Evolutionary conservation across 116 monocot genomes (phyloP).

Genomic region (Cymodocea nodosa): DNA sequence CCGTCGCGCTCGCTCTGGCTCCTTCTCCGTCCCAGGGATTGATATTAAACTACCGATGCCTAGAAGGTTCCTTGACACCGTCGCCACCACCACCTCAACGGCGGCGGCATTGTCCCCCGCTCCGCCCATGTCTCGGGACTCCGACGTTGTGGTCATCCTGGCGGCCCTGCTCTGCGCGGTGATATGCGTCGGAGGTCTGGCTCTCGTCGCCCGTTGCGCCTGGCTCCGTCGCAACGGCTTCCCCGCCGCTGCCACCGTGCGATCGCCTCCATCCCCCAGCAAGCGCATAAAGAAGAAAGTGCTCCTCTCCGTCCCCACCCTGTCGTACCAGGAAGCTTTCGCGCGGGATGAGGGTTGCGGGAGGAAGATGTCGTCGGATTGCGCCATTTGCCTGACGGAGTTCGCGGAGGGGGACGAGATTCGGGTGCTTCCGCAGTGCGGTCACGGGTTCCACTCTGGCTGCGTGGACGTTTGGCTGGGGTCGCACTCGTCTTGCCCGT

Average conservation of each 20-base stretch:
- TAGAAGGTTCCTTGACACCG: no score
- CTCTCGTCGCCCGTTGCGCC: slow-evolving; percentile 18
- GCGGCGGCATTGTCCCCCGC: no score
- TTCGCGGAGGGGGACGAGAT: slow-evolving; percentile 23
- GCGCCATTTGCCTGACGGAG: slow-evolving; percentile 22
- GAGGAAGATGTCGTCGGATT: slow-evolving; percentile 6
- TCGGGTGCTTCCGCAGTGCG: slow-evolving; percentile 21
- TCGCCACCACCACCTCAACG: no score
- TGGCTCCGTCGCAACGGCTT: background rate
- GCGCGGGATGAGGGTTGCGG: no score
- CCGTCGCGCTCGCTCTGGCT: no score
- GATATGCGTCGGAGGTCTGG: slow-evolving; percentile 18
- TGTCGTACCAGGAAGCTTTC: slow-evolving; percentile 4
- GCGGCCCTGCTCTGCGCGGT: slow-evolving; percentile 20
- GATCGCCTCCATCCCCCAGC: background rate
- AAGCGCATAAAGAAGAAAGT: slow-evolving; percentile 19
- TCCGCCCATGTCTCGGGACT: slow-evolving; percentile 2
- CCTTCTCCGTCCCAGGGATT: no score
- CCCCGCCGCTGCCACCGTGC: background rate
- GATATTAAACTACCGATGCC: no score
- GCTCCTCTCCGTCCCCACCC: slow-evolving; percentile 9
- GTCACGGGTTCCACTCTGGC: slow-evolving; percentile 19
- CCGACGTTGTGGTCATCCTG: slow-evolving; percentile 19
- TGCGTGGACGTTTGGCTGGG: slow-evolving; percentile 22
- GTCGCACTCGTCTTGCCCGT: slow-evolving; percentile 17